A percentile compares a stretch with the other conserved stretches of the same genome.
phyloP scores from a whole-genome alignment of 208 protist genomes.

The Spironucleus salmonicida region DNA sequence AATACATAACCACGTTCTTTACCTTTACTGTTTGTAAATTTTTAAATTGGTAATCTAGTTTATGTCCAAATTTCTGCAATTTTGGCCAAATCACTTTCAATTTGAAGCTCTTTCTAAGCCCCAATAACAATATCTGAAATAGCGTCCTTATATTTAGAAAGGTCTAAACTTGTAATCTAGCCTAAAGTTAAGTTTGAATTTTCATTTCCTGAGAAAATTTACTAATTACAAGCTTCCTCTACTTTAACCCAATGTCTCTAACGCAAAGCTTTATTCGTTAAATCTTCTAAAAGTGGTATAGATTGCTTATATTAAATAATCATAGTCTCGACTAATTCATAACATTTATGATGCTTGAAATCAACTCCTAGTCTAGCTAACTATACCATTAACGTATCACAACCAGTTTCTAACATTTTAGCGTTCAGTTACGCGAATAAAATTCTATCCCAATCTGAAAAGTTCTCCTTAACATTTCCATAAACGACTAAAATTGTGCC shows the following conservation, averaged over 20 bases:
- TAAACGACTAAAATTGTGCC: slow-evolving; percentile 2
- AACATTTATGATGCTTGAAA: slow-evolving; percentile 55
- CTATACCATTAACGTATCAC: slow-evolving; percentile 64
- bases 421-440: neutral
- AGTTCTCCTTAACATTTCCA: neutral
- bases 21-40: slow-evolving; percentile 66
- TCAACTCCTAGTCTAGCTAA: slow-evolving; percentile 60
- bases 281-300: slow-evolving; percentile 74
- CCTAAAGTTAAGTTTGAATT: slow-evolving; percentile 77
- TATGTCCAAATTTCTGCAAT: slow-evolving; percentile 78
- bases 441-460: slow-evolving; percentile 10
- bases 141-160: slow-evolving; percentile 70
- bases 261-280: slow-evolving; percentile 86
- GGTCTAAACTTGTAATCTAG: slow-evolving; percentile 83
- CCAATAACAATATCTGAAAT: slow-evolving; percentile 73
- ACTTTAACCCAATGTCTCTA: slow-evolving; percentile 85
- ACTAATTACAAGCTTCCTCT: slow-evolving; percentile 71
- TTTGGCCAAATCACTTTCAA: slow-evolving; percentile 75
- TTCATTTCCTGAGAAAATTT: slow-evolving; percentile 69
- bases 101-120: slow-evolving; percentile 73
- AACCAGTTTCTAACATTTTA: slow-evolving; percentile 47
- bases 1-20: slow-evolving; percentile 67
- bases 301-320: slow-evolving; percentile 77
- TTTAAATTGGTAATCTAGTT: slow-evolving; percentile 26
- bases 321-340: slow-evolving; percentile 63